Evolutionary conservation across 2,329 filamentous ascomycete genomes (phyloP), one percentile per base, ranked within the genome.

Genomic region (Sclerotinia borealis): DNA sequence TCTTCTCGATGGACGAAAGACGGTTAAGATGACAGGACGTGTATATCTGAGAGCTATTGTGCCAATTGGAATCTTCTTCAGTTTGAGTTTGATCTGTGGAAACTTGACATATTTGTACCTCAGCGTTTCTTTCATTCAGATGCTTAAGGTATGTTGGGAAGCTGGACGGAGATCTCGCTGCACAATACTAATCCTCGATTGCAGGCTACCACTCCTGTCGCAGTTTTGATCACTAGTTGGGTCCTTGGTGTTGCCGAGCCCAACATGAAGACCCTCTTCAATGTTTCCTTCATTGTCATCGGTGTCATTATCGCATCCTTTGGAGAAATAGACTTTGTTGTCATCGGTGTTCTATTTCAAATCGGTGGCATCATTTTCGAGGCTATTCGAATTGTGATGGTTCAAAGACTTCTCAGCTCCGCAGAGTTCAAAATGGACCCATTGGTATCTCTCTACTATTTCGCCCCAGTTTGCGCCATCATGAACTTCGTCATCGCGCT

Each of bases 41-140:
- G 88, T 98, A 72, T 98, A 98, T 77, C 81, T 98, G 65, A 89
- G 92, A 71, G 92, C 93, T 50, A 96, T 98, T 70, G 88, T 97
- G 43, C 93, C 93, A 63, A 97, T 98, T 73, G 93, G 93, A 69
- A 79, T 96, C 75, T 96, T 96, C 81, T 98, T 97, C 86, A 95
- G 90, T 76, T 81, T 97, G 81, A 95, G 90, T 78, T 84, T 98
- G 81, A 97, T 98, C 76, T 97, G 92, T 78, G 92, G 93, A 75
- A 98, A 98, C 81, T 79, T 96, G 78, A 92, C 93, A 71, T 98
- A 98, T 76, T 85, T 97, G 62, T 96, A 97, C 78, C 85, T 98
- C 66, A 95, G 90, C 70, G 93, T 98, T 64, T 90, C 93, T 65
- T 98, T 98, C 78, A 98, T 98, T 74, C 93, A 98, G 83, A 98